Evolutionary conservation across 495 filamentous ascomycete genomes (phyloP).

Genomic region (Podospora tetraspora): DNA sequence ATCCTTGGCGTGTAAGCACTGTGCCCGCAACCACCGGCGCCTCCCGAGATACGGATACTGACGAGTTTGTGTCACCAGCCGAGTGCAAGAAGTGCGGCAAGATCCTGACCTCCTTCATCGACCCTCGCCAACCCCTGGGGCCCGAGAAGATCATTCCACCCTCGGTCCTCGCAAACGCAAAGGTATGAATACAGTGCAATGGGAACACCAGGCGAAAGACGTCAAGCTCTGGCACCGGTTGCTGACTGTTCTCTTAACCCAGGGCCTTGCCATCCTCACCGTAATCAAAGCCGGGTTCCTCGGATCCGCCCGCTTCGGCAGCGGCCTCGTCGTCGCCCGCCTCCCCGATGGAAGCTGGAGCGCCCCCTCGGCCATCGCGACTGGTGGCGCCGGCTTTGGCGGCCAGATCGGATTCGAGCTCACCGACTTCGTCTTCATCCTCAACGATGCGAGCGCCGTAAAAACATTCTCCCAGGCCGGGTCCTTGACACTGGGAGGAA

Average conservation of each 20-base stretch:
- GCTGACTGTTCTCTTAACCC: background rate
- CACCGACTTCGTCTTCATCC: constrained; percentile 98
- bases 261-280: constrained; percentile 93
- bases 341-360: constrained; percentile 91
- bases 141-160: constrained; percentile 98
- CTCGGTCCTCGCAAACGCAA: constrained; percentile 79
- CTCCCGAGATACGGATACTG: background rate
- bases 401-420: constrained; percentile 97
- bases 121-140: constrained; percentile 88
- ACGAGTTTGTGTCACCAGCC: constrained; percentile 40
- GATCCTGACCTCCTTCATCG: constrained; percentile 91
- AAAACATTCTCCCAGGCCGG: constrained; percentile 92
- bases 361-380: constrained; percentile 86
- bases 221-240: background rate
- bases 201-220: background rate
- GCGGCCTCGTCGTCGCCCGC: constrained; percentile 87
- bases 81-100: constrained; percentile 90
- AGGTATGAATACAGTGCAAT: constrained; percentile 51
- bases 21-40: constrained; percentile 16
- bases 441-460: constrained; percentile 88
- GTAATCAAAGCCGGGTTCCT: constrained; percentile 96
- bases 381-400: constrained; percentile 87
- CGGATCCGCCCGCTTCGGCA: constrained; percentile 86
- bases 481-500: constrained; percentile 86
- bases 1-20: constrained; percentile 52